A percentile compares a stretch with the other conserved stretches of the same genome.
Evolutionary conservation across 805 yeast genomes (phyloP).

Genomic region (Cyberlindnera subsufficiens): DNA sequence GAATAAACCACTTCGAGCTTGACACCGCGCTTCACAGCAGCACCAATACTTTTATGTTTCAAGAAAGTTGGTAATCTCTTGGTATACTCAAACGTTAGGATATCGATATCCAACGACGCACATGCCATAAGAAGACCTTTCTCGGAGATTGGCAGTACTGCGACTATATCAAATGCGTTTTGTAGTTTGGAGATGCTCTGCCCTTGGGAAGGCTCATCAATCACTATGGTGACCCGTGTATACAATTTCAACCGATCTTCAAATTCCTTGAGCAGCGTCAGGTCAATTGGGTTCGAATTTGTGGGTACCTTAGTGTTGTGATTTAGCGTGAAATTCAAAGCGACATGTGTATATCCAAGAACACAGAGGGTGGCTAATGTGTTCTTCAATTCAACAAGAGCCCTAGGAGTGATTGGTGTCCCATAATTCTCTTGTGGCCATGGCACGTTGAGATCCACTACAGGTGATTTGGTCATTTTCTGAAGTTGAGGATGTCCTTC

Average conservation of each 20-base stretch:
- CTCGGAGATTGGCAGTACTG: constrained; percentile 77
- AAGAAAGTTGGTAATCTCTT: constrained; percentile 67
- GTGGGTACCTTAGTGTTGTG: constrained; percentile 10
- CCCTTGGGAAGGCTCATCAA: constrained; percentile 74
- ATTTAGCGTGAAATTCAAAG: constrained; percentile 55
- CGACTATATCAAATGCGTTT: constrained; percentile 66
- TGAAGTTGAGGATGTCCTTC: too few species aligned
- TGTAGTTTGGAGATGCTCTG: constrained; percentile 43
- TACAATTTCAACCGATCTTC: constrained; percentile 40
- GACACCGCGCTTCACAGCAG: constrained; percentile 79
- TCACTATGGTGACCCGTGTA: constrained; percentile 67
- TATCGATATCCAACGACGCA: constrained; percentile 71
- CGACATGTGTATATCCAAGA: constrained; percentile 72
- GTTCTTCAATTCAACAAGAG: constrained; percentile 40
- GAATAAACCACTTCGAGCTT: constrained; percentile 74
- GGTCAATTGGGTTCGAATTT: constrained; percentile 35
- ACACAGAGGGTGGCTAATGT: constrained; percentile 47
- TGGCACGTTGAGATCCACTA: constrained; percentile 64
- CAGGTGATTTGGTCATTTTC: constrained; percentile 1
- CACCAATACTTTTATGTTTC: constrained; percentile 78
- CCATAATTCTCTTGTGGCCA: constrained; percentile 59
- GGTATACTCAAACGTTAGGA: constrained; percentile 66
- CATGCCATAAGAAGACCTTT: constrained; percentile 72
- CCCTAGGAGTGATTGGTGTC: constrained; percentile 33
- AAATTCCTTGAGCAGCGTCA: constrained; percentile 22